Percentiles rank a stretch among this genome's conserved stretches.
Conservation (phyloP, 805 yeast species). For the Metschnikowia kunwiensis region DNA sequence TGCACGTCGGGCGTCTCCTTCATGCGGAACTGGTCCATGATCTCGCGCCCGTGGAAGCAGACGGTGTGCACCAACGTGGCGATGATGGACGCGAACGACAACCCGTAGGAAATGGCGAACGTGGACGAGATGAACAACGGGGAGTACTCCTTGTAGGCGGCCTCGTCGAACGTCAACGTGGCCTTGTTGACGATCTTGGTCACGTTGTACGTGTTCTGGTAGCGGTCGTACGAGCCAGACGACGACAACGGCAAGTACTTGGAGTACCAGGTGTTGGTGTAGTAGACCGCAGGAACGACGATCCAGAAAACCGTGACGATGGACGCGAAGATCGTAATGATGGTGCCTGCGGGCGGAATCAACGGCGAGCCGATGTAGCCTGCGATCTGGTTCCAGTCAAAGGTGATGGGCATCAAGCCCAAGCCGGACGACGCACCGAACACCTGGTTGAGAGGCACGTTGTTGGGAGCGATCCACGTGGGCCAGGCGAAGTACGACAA, state of each 20-base stretch:
- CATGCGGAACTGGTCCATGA: slow-evolving; percentile 30
- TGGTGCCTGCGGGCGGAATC: slow-evolving; percentile 57
- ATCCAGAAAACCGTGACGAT: slow-evolving; percentile 46
- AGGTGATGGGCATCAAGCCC: slow-evolving; percentile 63
- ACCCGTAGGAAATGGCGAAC: slow-evolving; percentile 57
- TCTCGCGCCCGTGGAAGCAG: slow-evolving; percentile 56
- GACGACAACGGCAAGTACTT: slow-evolving; percentile 57
- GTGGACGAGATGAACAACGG: slow-evolving; percentile 61
- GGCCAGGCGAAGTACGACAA: slow-evolving; percentile 61
- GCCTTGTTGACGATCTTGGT: slow-evolving; percentile 41
- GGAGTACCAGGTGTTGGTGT: slow-evolving; percentile 56
- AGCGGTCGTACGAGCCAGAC: slow-evolving; percentile 50
- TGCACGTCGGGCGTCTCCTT: slow-evolving; percentile 43
- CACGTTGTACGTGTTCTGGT: slow-evolving; percentile 49
- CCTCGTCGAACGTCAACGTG: slow-evolving; percentile 41
- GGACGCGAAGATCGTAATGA: slow-evolving; percentile 41
- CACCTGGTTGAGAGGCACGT: slow-evolving; percentile 58
- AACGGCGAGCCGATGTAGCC: slow-evolving; percentile 59
- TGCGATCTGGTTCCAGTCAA: slow-evolving; percentile 66
- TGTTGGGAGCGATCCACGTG: slow-evolving; percentile 63
- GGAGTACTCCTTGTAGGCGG: slow-evolving; percentile 54
- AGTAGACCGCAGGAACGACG: slow-evolving; percentile 50
- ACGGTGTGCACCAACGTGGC: slow-evolving; percentile 58
- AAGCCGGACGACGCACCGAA: slow-evolving; percentile 63
- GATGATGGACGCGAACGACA: slow-evolving; percentile 56